Conservation (phyloP, 2,329 filamentous ascomycete species). For the Lecanicillium sp. region DNA sequence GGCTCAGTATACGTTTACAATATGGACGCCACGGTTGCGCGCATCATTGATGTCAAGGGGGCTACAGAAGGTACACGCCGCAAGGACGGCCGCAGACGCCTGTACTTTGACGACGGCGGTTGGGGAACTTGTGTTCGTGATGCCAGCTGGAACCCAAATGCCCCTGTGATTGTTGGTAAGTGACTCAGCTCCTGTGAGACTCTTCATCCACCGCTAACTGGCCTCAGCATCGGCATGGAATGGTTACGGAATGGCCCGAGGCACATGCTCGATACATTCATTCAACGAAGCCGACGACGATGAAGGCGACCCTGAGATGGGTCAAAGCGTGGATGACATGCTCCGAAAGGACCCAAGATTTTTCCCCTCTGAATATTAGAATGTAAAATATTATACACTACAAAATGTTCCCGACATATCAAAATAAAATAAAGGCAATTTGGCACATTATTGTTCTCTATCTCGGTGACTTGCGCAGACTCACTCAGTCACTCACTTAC, state of each 20-base stretch:
- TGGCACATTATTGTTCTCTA: conserved; percentile 1
- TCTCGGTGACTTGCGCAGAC: not conserved
- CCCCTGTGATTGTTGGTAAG: conserved; percentile 66
- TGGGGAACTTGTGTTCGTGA: conserved; percentile 82
- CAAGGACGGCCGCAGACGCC: conserved; percentile 45
- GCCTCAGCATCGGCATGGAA: conserved; percentile 72
- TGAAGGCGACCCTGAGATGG: conserved; percentile 57
- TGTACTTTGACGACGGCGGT: conserved; percentile 50
- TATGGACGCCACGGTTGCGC: conserved; percentile 77
- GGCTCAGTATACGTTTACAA: conserved; percentile 92
- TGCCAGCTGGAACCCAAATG: conserved; percentile 84
- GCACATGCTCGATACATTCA: conserved; percentile 71
- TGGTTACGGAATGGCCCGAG: conserved; percentile 64
- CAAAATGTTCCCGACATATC: not conserved
- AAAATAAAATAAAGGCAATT: not conserved
- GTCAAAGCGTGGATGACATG: conserved; percentile 54
- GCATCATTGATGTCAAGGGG: conserved; percentile 68
- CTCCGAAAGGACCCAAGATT: conserved; percentile 36
- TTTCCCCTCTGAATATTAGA: conserved; percentile 16
- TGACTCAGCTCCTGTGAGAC: conserved; percentile 14
- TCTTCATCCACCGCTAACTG: conserved; percentile 15
- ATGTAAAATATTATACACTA: not conserved
- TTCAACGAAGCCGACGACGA: conserved; percentile 62
- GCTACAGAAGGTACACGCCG: conserved; percentile 61
- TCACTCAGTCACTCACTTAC: not conserved